Conservation (phyloP, 2,329 filamentous ascomycete genomes). For the Ophiognomonia clavigignenti-juglandacearum region DNA sequence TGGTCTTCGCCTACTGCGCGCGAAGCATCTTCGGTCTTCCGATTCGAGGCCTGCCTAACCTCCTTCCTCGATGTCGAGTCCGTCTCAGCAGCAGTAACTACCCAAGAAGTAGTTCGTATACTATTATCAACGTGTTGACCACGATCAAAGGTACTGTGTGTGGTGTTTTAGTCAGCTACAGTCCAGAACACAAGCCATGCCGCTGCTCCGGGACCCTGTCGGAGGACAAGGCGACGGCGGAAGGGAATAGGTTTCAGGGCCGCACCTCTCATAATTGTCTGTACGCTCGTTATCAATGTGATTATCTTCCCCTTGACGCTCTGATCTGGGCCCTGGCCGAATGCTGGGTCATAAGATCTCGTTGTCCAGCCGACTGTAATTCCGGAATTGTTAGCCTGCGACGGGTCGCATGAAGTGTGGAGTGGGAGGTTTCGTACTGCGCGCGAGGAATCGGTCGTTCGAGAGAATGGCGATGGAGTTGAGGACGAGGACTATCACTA, state of each 20-base stretch:
- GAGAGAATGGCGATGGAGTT: constrained; percentile 93
- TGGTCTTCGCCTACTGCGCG: too few relatives aligned
- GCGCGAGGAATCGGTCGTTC: constrained; percentile 87
- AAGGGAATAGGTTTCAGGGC: too few relatives aligned
- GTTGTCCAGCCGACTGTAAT: constrained; percentile 77
- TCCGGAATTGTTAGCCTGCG: constrained; percentile 29
- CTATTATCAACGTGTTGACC: constrained; percentile 76
- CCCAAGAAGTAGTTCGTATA: constrained; percentile 75
- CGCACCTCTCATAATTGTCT: constrained; percentile 90
- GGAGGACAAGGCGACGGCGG: too few relatives aligned
- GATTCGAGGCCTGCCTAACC: too few relatives aligned
- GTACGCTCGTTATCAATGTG: constrained; percentile 83
- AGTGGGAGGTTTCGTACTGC: constrained; percentile 53
- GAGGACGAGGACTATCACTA: constrained; percentile 79
- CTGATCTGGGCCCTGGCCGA: constrained; percentile 64
- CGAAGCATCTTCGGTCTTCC: too few relatives aligned
- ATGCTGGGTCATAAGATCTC: constrained; percentile 66
- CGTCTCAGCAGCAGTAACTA: constrained; percentile 33
- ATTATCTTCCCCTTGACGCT: constrained; percentile 84
- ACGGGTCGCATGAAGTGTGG: too few relatives aligned
- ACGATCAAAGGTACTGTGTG: constrained; percentile 73
- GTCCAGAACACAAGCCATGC: too few relatives aligned
- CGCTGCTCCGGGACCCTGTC: too few relatives aligned
- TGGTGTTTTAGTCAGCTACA: not conserved
- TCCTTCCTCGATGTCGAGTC: too few relatives aligned